phyloP scores from a whole-genome alignment of 2,329 filamentous ascomycete genomes.

The Microsporum canis region DNA sequence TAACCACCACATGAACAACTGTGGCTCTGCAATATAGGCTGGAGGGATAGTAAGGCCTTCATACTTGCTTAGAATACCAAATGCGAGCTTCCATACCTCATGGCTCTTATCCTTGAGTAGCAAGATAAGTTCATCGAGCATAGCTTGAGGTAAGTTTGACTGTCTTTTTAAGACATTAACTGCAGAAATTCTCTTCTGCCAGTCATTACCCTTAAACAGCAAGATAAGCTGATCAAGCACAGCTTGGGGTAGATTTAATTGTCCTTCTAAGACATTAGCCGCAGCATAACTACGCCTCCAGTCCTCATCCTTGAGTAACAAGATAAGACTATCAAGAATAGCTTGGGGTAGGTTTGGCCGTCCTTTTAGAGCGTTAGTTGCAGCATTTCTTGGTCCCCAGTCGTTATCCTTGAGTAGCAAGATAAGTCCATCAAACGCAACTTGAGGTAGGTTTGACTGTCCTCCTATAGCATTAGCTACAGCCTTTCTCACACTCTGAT shows the following conservation, averaged over 20 bases:
- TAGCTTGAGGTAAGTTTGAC: not conserved
- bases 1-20: not conserved
- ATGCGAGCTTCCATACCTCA: too few species aligned
- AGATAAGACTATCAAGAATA: too few species aligned
- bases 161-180: not conserved
- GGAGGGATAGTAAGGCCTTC: not conserved
- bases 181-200: not conserved
- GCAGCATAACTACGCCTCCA: not conserved
- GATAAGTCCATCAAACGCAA: not conserved
- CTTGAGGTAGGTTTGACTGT: not conserved
- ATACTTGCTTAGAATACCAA: not conserved
- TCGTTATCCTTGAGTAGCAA: not conserved
- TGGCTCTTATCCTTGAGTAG: not conserved
- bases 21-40: not conserved
- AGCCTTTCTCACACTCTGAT: not conserved
- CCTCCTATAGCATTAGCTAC: not conserved
- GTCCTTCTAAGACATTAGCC: not conserved
- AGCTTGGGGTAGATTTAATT: not conserved
- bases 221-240: not conserved
- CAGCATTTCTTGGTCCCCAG: not conserved
- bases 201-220: not conserved
- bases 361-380: not conserved
- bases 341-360: not conserved
- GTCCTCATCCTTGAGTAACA: too few species aligned
- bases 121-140: not conserved